These are phyloP conservation scores for Pittosporum tobira DNA, from an alignment of 129 eudicot genomes.

Conservation along the genomic window DNA sequence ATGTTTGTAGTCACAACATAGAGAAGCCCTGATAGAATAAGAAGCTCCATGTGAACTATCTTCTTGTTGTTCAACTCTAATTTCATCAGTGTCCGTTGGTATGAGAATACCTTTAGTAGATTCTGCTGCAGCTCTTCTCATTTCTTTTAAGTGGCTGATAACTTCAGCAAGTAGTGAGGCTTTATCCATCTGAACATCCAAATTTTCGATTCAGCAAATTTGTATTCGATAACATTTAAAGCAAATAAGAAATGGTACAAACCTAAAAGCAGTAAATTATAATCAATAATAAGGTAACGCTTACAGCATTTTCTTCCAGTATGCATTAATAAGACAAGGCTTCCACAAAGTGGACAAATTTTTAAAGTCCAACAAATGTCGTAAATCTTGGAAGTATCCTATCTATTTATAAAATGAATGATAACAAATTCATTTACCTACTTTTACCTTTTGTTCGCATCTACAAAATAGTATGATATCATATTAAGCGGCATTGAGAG, in stretches of 20 bases:
- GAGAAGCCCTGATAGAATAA: constrained; percentile 47
- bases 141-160: constrained; percentile 40
- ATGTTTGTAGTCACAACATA: constrained; percentile 67
- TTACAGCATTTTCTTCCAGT: background rate
- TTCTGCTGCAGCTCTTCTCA: constrained; percentile 38
- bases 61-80: constrained; percentile 54
- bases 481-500: background rate
- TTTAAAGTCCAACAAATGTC: background rate
- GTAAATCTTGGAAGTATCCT: background rate
- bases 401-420: background rate
- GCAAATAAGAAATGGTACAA: background rate
- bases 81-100: constrained; percentile 70
- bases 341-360: background rate
- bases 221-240: background rate
- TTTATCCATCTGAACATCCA: constrained; percentile 81
- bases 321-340: background rate
- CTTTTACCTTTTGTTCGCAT: background rate
- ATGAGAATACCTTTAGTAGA: constrained; percentile 56
- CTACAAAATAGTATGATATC: background rate
- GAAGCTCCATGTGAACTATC: constrained; percentile 21
- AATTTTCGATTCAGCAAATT: background rate
- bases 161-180: constrained; percentile 79
- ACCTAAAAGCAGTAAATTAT: background rate
- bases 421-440: background rate
- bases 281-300: background rate